Conservation (phyloP, 2,329 filamentous ascomycete genomes). For the Ophiognomonia clavigignenti-juglandacearum region DNA sequence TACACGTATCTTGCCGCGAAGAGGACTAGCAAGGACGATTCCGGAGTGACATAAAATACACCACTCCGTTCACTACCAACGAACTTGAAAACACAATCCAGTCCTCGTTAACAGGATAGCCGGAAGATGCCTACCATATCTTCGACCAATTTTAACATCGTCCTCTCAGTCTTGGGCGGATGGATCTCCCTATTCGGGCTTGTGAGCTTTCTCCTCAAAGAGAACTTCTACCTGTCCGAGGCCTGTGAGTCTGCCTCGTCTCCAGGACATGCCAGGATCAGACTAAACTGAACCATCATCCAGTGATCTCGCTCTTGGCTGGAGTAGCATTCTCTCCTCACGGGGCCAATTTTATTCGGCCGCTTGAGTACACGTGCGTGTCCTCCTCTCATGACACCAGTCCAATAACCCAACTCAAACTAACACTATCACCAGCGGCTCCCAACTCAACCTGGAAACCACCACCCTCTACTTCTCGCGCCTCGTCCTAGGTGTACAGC, state of each 20-base stretch:
- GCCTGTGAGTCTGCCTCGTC: slow-evolving; percentile 57
- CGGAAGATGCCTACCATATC: slow-evolving; percentile 36
- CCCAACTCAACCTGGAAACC: slow-evolving; percentile 54
- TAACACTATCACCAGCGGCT: no score
- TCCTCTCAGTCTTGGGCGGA: slow-evolving; percentile 73
- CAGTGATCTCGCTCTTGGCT: slow-evolving; percentile 78
- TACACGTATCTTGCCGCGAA: slow-evolving; percentile 25
- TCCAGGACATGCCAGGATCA: background rate
- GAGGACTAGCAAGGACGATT: slow-evolving; percentile 33
- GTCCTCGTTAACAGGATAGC: background rate
- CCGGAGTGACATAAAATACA: slow-evolving; percentile 29
- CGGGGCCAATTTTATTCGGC: slow-evolving; percentile 70
- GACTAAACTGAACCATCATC: background rate
- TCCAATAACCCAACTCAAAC: no score
- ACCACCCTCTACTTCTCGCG: slow-evolving; percentile 82
- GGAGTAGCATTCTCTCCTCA: slow-evolving; percentile 76
- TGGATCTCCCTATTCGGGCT: slow-evolving; percentile 89
- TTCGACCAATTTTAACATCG: slow-evolving; percentile 74
- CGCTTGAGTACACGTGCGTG: slow-evolving; percentile 62
- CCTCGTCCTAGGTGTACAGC: slow-evolving; percentile 82
- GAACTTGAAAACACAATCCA: background rate
- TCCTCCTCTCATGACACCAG: background rate
- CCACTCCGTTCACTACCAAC: no score
- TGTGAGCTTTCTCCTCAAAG: slow-evolving; percentile 85
- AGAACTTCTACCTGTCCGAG: slow-evolving; percentile 87